These are phyloP conservation scores for Wickerhamiella australiensis DNA, from an alignment of 805 yeast species.

Conservation along the genomic window DNA sequence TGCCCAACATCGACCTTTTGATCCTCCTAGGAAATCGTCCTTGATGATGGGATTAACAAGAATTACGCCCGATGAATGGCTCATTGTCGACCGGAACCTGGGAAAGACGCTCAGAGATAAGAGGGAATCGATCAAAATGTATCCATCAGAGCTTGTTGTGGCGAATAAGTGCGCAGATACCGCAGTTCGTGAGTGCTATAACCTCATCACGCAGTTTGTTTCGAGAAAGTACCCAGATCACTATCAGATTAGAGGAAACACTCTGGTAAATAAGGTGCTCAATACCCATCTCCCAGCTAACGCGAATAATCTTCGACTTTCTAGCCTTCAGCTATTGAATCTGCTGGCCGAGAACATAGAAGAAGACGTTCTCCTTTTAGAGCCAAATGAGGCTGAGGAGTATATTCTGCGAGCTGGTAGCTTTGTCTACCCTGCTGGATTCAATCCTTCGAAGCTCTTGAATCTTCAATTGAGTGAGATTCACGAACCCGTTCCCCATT, in stretches of 20 bases:
- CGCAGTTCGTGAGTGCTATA: slow-evolving; percentile 38
- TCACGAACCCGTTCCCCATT: slow-evolving; percentile 65
- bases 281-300: slow-evolving; percentile 2
- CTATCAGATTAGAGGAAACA: slow-evolving; percentile 28
- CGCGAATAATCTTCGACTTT: neutral
- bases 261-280: neutral
- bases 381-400: slow-evolving; percentile 16
- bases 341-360: slow-evolving; percentile 34
- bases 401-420: slow-evolving; percentile 47
- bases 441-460: slow-evolving; percentile 47
- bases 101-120: neutral
- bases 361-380: slow-evolving; percentile 47
- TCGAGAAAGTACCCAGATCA: slow-evolving; percentile 40
- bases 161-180: neutral
- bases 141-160: slow-evolving; percentile 27
- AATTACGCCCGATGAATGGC: slow-evolving; percentile 7
- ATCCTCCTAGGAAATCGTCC: neutral
- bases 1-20: slow-evolving; percentile 2
- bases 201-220: slow-evolving; percentile 32
- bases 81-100: slow-evolving; percentile 1
- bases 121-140: slow-evolving; percentile 1
- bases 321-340: slow-evolving; percentile 13
- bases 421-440: slow-evolving; percentile 62
- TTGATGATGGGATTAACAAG: slow-evolving; percentile 2
- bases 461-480: slow-evolving; percentile 45